These are phyloP conservation scores for Cystobasidium ongulense DNA, from an alignment of 768 basidiomycete species.

Conservation along the genomic window DNA sequence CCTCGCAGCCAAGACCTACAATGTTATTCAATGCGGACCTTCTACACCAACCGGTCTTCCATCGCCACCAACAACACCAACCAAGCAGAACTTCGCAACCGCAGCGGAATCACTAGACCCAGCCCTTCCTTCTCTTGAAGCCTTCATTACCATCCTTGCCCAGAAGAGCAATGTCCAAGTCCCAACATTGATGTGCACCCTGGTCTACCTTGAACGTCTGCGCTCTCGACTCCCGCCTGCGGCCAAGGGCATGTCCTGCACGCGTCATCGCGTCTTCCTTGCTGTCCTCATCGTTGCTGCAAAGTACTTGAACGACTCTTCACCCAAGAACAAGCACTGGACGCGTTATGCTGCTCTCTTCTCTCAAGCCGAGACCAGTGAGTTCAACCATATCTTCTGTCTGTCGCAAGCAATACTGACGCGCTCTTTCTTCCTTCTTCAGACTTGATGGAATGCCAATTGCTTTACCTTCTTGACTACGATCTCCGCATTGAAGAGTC, in stretches of 20 bases:
- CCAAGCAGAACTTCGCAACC: slow-evolving; percentile 48
- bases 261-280: slow-evolving; percentile 89
- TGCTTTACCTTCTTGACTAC: slow-evolving; percentile 83
- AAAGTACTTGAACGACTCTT: slow-evolving; percentile 77
- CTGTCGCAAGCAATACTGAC: neutral
- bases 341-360: slow-evolving; percentile 66
- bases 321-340: slow-evolving; percentile 94
- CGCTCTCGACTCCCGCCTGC: slow-evolving; percentile 67
- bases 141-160: slow-evolving; percentile 76
- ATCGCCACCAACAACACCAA: slow-evolving; percentile 63
- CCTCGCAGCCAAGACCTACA: slow-evolving; percentile 68
- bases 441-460: slow-evolving; percentile 94
- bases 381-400: neutral
- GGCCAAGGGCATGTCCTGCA: slow-evolving; percentile 85
- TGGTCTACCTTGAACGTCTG: slow-evolving; percentile 84
- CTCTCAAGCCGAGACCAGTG: slow-evolving; percentile 51
- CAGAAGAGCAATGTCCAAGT: slow-evolving; percentile 78
- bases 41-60: slow-evolving; percentile 49
- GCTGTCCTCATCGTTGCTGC: slow-evolving; percentile 90
- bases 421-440: neutral
- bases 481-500: slow-evolving; percentile 80
- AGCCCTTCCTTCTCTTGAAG: slow-evolving; percentile 60
- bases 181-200: slow-evolving; percentile 76
- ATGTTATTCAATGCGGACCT: slow-evolving; percentile 56
- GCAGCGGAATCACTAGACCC: slow-evolving; percentile 26